phyloP scores from a whole-genome alignment of 768 basidiomycete genomes.

The Clitopilus passeckerianus region DNA sequence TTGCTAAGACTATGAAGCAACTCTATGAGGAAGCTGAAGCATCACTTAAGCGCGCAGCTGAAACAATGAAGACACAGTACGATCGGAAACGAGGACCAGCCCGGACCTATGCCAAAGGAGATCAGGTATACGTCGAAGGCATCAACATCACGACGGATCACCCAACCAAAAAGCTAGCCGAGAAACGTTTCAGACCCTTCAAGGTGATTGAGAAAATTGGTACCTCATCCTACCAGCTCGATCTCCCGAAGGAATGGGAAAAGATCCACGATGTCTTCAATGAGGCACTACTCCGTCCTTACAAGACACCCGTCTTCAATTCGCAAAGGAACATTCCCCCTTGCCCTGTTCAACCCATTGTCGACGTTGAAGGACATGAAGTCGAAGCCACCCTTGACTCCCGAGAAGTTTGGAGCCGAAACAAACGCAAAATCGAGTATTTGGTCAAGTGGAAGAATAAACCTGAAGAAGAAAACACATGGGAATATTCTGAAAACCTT shows the following conservation, averaged over 20 bases:
- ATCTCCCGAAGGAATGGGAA: neutral
- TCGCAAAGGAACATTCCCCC: neutral
- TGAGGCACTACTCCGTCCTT: neutral
- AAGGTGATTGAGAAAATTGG: conserved; percentile 10
- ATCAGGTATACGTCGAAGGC: conserved; percentile 12
- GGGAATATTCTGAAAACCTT: conserved; percentile 1
- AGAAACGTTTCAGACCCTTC: conserved; percentile 14
- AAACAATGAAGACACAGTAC: conserved; percentile 11
- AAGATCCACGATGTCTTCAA: neutral
- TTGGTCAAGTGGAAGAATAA: conserved; percentile 3
- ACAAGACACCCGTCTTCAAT: neutral
- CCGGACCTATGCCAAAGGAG: conserved; percentile 8
- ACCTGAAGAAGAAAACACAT: neutral
- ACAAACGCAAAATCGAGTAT: neutral
- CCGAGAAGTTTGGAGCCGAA: neutral
- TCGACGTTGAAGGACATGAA: neutral
- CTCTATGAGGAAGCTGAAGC: conserved; percentile 6
- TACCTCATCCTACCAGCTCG: conserved; percentile 9
- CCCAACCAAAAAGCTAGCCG: conserved; percentile 13
- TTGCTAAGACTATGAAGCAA: conserved; percentile 11
- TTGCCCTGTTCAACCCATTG: neutral
- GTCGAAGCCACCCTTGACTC: conserved; percentile 3
- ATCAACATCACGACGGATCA: conserved; percentile 8
- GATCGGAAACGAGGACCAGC: conserved; percentile 1
- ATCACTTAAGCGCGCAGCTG: conserved; percentile 8